Evolutionary conservation across 1,284 basidiomycete species (phyloP).

Genomic region (Cerrena zonata): DNA sequence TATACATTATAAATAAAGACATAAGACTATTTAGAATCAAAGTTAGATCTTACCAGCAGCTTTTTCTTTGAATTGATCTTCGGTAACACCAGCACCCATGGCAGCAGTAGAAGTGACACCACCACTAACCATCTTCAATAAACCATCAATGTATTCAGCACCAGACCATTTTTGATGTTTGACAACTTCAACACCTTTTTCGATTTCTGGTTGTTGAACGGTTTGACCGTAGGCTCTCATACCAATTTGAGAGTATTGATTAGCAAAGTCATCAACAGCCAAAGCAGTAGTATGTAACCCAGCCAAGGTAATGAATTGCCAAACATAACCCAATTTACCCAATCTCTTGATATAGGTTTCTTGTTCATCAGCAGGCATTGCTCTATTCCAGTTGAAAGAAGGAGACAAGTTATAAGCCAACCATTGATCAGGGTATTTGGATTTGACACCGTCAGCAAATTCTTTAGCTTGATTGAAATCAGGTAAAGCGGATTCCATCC

Average conservation of each 20-base stretch:
- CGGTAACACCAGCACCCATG: slow-evolving; percentile 92
- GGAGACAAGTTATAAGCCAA: slow-evolving; percentile 91
- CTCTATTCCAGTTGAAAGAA: slow-evolving; percentile 90
- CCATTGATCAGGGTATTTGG: slow-evolving; percentile 81
- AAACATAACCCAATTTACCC: slow-evolving; percentile 87
- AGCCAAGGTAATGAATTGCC: slow-evolving; percentile 96
- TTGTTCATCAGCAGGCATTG: slow-evolving; percentile 87
- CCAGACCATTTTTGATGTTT: slow-evolving; percentile 94
- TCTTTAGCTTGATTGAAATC: slow-evolving; percentile 89
- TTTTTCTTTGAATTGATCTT: slow-evolving; percentile 67
- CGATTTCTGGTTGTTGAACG: slow-evolving; percentile 80
- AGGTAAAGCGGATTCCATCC: slow-evolving; percentile 99
- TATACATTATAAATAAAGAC: no score
- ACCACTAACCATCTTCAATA: slow-evolving; percentile 92
- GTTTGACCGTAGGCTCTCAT: slow-evolving; percentile 90
- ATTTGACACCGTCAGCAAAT: slow-evolving; percentile 85
- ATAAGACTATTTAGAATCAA: no score
- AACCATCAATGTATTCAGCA: slow-evolving; percentile 85
- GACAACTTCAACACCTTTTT: slow-evolving; percentile 86
- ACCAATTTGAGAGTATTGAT: slow-evolving; percentile 81
- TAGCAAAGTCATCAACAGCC: slow-evolving; percentile 90
- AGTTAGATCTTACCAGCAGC: slow-evolving; percentile 46
- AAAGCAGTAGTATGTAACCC: slow-evolving; percentile 96
- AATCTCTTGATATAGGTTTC: slow-evolving; percentile 88
- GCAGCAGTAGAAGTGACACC: slow-evolving; percentile 92